Evolutionary conservation across 202 grass and related monocot genomes (phyloP), one percentile per base, ranked within the genome.

Genomic region (Zoysia matrella): DNA sequence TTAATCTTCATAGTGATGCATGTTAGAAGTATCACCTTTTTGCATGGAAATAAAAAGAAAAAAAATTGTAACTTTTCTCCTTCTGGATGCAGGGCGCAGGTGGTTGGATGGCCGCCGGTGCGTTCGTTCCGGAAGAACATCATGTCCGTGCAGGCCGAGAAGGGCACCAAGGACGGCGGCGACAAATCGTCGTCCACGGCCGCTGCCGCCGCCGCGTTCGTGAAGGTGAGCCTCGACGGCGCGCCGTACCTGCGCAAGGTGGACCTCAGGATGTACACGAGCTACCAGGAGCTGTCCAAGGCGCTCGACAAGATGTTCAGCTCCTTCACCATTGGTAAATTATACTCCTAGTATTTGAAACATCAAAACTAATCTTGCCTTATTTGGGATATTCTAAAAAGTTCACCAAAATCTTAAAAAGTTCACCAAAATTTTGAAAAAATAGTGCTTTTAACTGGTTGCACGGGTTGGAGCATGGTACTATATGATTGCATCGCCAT

Each of bases 41-140:
- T 41, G 30, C 30, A 36, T 1, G 30, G 16, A 60, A 6, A 30
- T 3, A 8, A 5, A 18, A 6, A 47, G 13, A 75, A 47, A 13
- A 36, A 22, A 58, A 36, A 11, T 13, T 75, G 44, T 41, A 72
- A 14, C 43, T 50, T 60, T n/a, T 22, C 16, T 42, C 3, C 12
- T 4, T 3, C 30, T 36, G 30, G 30, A 1, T 80, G 54, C 79
- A 97, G 93, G 84, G 93, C 93, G 18, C 90, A 93, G 70, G 93
- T 91, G 65, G 90, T 97, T 2, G 93, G 93, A 16, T 97, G 93
- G 93, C 93, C 93, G 40, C 93, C 93, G 39, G 93, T 97, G n/a
- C 66, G 93, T 66, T 97, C 93, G 18, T 97, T 87, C 88, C 85
- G 93, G 79, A 97, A 93, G 88, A 97, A 91, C 86, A 87, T 97